Conservation (phyloP, 192 early-diverging fungal species). For the Coemansia brasiliensis region DNA sequence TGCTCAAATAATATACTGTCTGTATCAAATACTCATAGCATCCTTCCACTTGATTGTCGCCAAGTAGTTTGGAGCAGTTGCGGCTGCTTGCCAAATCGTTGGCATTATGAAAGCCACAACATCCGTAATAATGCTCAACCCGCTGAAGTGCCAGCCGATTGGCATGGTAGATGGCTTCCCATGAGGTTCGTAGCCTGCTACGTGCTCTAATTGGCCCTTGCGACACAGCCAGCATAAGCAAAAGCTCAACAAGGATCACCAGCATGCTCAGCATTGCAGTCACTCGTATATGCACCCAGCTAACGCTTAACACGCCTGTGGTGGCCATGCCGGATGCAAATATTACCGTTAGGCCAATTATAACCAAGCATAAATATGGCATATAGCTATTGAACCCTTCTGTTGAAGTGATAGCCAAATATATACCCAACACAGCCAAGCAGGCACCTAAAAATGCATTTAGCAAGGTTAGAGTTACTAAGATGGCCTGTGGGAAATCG, state of each 20-base stretch:
- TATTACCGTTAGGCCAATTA: conserved; percentile 4
- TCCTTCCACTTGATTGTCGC: not conserved
- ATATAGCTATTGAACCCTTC: conserved; percentile 8
- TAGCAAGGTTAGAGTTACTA: not conserved
- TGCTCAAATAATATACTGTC: conserved; percentile 4
- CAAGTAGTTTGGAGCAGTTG: not conserved
- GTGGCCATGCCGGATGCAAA: conserved; percentile 11
- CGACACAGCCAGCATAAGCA: conserved; percentile 18
- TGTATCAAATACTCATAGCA: conserved; percentile 17
- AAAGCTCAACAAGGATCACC: conserved; percentile 23
- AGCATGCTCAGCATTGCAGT: conserved; percentile 10
- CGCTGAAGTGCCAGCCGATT: conserved; percentile 42
- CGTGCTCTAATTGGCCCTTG: conserved; percentile 16
- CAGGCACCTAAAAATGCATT: conserved; percentile 15
- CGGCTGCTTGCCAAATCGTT: conserved; percentile 40
- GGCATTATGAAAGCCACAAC: conserved; percentile 48
- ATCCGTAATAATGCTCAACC: conserved; percentile 52
- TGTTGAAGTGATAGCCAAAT: not conserved
- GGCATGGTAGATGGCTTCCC: conserved; percentile 43
- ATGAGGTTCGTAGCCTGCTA: conserved; percentile 33
- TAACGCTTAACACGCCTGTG: conserved; percentile 3
- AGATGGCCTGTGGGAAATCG: not conserved
- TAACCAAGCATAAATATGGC: not conserved
- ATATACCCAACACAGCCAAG: conserved; percentile 4
- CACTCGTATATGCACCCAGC: conserved; percentile 1